These are phyloP conservation scores for Solanum hybrid DNA, from an alignment of 305 asterid genomes.

Conservation along the genomic window DNA sequence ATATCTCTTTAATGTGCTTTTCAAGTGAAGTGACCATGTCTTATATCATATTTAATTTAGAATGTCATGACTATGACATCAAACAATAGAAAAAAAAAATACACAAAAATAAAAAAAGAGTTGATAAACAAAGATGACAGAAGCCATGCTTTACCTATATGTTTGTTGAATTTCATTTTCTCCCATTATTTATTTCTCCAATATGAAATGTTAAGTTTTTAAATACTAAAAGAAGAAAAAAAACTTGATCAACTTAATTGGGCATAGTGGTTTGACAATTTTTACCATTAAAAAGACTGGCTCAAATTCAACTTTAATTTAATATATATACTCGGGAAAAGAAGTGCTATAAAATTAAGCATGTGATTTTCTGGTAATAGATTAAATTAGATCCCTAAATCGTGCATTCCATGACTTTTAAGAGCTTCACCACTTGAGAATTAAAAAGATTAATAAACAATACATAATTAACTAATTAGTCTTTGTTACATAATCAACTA, in stretches of 20 bases:
- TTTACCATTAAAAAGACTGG: neutral
- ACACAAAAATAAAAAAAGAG: neutral
- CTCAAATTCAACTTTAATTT: neutral
- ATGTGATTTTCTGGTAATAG: neutral
- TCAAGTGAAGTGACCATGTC: neutral
- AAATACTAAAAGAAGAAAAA: neutral
- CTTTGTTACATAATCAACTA: neutral
- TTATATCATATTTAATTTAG: neutral
- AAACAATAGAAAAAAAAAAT: neutral
- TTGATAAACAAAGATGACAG: neutral
- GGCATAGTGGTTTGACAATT: neutral
- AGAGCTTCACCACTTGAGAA: neutral
- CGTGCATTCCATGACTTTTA: neutral
- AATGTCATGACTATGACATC: neutral
- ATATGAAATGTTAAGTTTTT: neutral
- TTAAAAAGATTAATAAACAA: neutral
- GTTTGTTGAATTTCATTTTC: neutral
- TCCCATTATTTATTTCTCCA: neutral
- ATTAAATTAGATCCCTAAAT: neutral
- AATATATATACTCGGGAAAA: neutral
- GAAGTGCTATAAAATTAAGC: neutral
- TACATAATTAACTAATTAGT: neutral
- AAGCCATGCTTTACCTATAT: neutral
- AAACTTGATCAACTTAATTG: neutral
- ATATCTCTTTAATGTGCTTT: neutral